Percentiles rank a stretch among this genome's conserved stretches.
These are phyloP conservation scores for Rhizopogon vinicolor DNA, from an alignment of 768 basidiomycete species.

Conservation along the genomic window DNA sequence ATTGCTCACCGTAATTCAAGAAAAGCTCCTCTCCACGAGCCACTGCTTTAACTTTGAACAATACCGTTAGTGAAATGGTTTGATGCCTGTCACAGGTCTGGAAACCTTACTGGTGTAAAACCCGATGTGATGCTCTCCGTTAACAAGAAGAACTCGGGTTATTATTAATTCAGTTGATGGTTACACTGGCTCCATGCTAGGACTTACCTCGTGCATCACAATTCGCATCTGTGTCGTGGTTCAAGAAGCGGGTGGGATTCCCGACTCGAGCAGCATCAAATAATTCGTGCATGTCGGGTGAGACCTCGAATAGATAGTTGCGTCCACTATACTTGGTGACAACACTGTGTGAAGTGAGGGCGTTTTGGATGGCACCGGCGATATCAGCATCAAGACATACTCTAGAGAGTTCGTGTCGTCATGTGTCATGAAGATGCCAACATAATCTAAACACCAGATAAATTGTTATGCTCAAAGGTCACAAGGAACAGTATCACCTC, in stretches of 20 bases:
- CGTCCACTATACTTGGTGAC: slow-evolving; percentile 8
- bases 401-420: slow-evolving; percentile 9
- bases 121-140: slow-evolving; percentile 31
- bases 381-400: not conserved
- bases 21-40: slow-evolving; percentile 29
- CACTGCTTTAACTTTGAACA: slow-evolving; percentile 15
- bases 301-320: slow-evolving; percentile 33
- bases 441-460: slow-evolving; percentile 32
- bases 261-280: slow-evolving; percentile 39
- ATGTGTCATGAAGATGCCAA: slow-evolving; percentile 22
- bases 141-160: slow-evolving; percentile 22
- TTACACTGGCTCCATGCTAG: not conserved
- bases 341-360: slow-evolving; percentile 4
- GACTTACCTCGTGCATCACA: slow-evolving; percentile 24
- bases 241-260: slow-evolving; percentile 42
- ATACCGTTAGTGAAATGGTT: not conserved
- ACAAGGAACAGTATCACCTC: slow-evolving; percentile 15
- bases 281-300: not conserved
- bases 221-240: slow-evolving; percentile 24
- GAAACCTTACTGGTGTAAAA: slow-evolving; percentile 31
- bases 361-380: not conserved
- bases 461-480: not conserved
- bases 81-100: not conserved
- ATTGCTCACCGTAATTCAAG: slow-evolving; percentile 29
- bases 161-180: not conserved